Base-by-base conservation (phyloP, 176 grass and related monocot species). In the Puccinellia tenuiflora region DNA sequence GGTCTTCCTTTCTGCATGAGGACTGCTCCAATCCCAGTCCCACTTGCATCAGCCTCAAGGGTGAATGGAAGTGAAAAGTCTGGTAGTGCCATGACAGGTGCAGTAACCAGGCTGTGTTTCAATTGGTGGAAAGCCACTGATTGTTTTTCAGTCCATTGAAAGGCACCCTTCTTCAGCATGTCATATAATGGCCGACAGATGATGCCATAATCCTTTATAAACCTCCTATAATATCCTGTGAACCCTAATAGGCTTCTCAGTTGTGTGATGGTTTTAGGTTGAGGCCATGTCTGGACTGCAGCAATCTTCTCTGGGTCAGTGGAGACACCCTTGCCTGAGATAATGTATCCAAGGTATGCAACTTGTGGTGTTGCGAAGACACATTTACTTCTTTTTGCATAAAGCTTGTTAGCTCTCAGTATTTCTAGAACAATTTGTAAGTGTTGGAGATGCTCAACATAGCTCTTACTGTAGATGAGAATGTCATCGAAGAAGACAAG, bases 381-480 rank as follows among this genome's bases (percentile, higher is more conserved):
- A 59, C 55, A 59, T 1, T 59, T 59, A 1, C 1, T 5, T 1
- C 13, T 0, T 0, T 28, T 59, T 0, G 55, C 55, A 26, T 26
- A 59, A 0, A 51, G 1, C 3, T 51, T 5, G 17, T 51, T 51
- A 0, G 5, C 4, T 7, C 48, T 6, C 5, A 51, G 5, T 0
- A 20, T 4, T 20, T 51, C 0, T 0, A 51, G 17, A 1, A 51
- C 2, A 0, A 7, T 20, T 0, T 11, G 0, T 10, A 45, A 1
- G 3, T 45, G 43, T 13, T 3, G 48, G 0, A 51, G 1, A 20
- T 51, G 48, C 1, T 18, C 17, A 0, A 1, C 0, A 2, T 51
- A 1, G 14, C 0, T 51, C 1, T 51, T 51, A 1, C 17, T 51
- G 48, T 51, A 51, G 0, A 51, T 7, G 10, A 51, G 2, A 0